These are phyloP conservation scores for Ambrosia trifida DNA, from an alignment of 129 eudicot genomes.

Conservation along the genomic window DNA sequence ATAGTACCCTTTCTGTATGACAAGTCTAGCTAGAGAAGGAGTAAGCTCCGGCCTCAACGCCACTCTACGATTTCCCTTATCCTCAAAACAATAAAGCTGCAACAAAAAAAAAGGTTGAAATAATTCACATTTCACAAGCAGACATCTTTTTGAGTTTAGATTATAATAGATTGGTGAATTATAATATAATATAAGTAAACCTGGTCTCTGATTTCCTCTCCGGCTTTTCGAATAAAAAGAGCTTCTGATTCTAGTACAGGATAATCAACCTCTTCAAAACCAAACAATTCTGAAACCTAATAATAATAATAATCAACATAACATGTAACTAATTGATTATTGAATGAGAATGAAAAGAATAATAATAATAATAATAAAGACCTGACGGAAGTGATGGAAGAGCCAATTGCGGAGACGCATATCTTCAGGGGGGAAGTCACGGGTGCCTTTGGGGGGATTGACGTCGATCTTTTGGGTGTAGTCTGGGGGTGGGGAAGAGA, in stretches of 20 bases:
- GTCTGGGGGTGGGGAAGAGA: slow-evolving; percentile 51
- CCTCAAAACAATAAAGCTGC: slow-evolving; percentile 98
- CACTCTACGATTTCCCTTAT: slow-evolving; percentile 92
- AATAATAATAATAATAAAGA: slow-evolving; percentile 5
- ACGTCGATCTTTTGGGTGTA: slow-evolving; percentile 62
- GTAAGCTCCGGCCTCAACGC: slow-evolving; percentile 99
- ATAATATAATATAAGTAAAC: slow-evolving; percentile 27
- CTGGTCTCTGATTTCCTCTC: slow-evolving; percentile 98
- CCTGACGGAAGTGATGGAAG: slow-evolving; percentile 78
- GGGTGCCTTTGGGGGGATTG: slow-evolving; percentile 95
- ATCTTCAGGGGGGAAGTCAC: slow-evolving; percentile 98
- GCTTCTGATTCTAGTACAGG: slow-evolving; percentile 98
- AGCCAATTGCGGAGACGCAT: slow-evolving; percentile 96
- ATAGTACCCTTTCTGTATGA: slow-evolving; percentile 91
- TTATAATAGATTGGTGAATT: neutral
- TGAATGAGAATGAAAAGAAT: neutral
- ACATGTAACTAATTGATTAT: neutral
- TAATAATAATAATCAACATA: slow-evolving; percentile 22
- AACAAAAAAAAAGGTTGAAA: slow-evolving; percentile 11
- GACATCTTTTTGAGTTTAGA: neutral
- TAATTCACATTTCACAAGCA: neutral
- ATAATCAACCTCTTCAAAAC: slow-evolving; percentile 96
- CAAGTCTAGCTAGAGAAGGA: slow-evolving; percentile 98
- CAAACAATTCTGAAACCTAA: slow-evolving; percentile 82
- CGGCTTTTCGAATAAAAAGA: slow-evolving; percentile 84